Base-by-base conservation (phyloP, 1,139 yeast species). In the Candida sojae region DNA sequence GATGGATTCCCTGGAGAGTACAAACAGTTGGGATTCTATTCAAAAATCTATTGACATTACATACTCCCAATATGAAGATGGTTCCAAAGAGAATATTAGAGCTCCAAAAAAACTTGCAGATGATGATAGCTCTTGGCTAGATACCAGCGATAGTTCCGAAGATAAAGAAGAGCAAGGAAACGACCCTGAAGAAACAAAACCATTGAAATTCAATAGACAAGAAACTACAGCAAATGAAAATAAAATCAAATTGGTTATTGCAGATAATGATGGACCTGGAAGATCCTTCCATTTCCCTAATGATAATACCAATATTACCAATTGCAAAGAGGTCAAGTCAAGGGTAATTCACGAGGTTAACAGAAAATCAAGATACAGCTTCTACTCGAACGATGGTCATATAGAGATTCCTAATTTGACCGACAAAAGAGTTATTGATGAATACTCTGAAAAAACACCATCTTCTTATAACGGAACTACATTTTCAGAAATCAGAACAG, bases 341-440 rank as follows among this genome's bases (percentile, higher is more conserved):
- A 46, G 39, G 29, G 42, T 37, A 1, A 21, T 32, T 7, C 10
- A 41, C 11, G 42, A 31, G 4, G 53, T 49, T 28, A 43, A 53
- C 26, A 53, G 57, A 6, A 55, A 50, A 43, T 58, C 70, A 1
- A 58, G 68, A 43, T 47, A 51, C 44, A 68, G 70, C 46, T 67
- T 59, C 48, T 54, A 61, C 33, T 62, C 71, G 1, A 53, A 56
- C 4, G 47, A 61, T 1, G 79, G 79, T 1, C 77, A 73, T 49
- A 75, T 75, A 32, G 77, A 73, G 50, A 75, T 75, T 25, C 80
- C 80, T 0, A 74, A 73, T 44, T 62, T 72, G 35, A 58, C 63
- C 44, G 67, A 65, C 47, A 60, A 61, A 6, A 52, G 57, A 7
- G 50, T 57, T 17, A 44, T 51, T 23, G 58, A 57, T 13, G 57